Evolutionary conservation across 345 rosid genomes (phyloP), one percentile per base, ranked within the genome.

Genomic region (Noccaea caerulescens): DNA sequence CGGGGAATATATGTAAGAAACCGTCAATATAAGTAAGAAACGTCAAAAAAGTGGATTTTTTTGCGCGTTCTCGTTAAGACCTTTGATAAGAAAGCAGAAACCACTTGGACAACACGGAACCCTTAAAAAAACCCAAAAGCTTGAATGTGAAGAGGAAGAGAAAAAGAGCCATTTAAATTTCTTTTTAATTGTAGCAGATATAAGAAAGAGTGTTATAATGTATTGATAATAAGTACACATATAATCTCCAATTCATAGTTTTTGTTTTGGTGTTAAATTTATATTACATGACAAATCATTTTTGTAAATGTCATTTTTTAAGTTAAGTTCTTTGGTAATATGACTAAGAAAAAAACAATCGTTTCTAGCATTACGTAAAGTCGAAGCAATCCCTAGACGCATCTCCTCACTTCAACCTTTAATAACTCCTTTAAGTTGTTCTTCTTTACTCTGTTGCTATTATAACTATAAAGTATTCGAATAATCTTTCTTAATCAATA

Each of bases 51-150:
- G 79, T 67, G 25, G 43, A 44, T 75, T 66, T 75, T 75, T 66
- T 75, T 75, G 43, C 68, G 78, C 68, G 78, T 65, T 66, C 55
- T 45, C 5, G 56, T 49, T 58, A 52, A 41, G 63, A 52, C 69
- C 58, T 73, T 75, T 68, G 44, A 62, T 71, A 76, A 76, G 80
- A 57, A 65, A 70, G 79, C 3, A 27, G 30, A 27, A 75, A 75
- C 74, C 70, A 68, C 74, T 75, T 75, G 74, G 80, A 63, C 20
- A 46, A 70, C 75, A 76, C 57, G 76, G 38, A 76, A 76, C 60
- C 66, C 14, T 10, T 44, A 4, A 23, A 61, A 25, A 18, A 7
- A 7, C 30, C 30, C 30, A 32, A 58, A 61, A 36, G 11, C 57
- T 66, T 60, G 8, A 68, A 54, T 59, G 69, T 52, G 78, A 74